Evolutionary conservation across 1,284 basidiomycete species (phyloP).

Genomic region (Austroboletus olivaceoglutinosus): DNA sequence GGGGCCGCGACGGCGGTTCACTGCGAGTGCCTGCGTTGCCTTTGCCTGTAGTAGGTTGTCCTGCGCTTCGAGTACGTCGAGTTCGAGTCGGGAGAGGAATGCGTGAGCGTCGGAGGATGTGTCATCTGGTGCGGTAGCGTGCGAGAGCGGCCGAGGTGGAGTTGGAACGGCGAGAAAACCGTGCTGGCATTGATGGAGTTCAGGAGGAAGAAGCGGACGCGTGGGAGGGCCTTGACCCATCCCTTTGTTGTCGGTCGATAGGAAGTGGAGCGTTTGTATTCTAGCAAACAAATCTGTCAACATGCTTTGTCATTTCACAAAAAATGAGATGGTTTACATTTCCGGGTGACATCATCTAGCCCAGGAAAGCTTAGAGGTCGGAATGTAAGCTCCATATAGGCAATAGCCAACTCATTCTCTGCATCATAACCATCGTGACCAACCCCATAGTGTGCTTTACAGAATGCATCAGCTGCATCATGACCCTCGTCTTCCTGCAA

Average conservation of each 20-base stretch:
- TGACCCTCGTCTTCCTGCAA: conserved; percentile 1
- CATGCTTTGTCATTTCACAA: too few species aligned
- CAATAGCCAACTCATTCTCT: conserved; percentile 1
- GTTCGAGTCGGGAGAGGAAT: neutral
- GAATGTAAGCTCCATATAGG: neutral
- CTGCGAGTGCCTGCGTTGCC: neutral
- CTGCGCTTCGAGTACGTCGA: neutral
- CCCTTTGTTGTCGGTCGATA: conserved; percentile 42
- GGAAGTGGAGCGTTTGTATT: too few species aligned
- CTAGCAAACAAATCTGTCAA: too few species aligned
- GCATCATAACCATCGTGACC: neutral
- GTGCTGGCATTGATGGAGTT: conserved; percentile 35
- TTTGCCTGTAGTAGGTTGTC: neutral
- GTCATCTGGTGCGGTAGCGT: neutral
- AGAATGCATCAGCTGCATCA: neutral
- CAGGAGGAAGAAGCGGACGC: conserved; percentile 41
- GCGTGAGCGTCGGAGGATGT: neutral
- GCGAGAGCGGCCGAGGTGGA: conserved; percentile 7
- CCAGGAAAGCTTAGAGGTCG: neutral
- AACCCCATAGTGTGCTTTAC: neutral
- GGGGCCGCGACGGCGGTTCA: neutral
- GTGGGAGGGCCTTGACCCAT: conserved; percentile 39
- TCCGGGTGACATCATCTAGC: too few species aligned
- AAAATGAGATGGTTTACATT: too few species aligned
- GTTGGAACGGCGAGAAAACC: conserved; percentile 37